Evolutionary conservation across 2,329 filamentous ascomycete genomes (phyloP).

Genomic region (Calcarisporium arbuscula): DNA sequence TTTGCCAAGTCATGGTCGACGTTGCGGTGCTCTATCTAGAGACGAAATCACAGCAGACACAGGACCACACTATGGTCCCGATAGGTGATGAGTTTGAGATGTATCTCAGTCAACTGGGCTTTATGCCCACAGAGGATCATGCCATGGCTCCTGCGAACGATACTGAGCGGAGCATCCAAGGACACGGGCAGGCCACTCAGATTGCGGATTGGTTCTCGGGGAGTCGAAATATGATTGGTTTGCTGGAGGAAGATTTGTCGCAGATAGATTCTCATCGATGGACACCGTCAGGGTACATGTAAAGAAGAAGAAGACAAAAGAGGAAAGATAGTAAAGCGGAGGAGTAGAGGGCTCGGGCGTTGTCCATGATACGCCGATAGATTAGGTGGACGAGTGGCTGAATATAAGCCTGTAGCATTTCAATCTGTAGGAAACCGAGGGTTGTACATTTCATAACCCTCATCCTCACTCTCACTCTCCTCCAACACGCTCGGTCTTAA

Average conservation of each 20-base stretch:
- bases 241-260: conserved; percentile 56
- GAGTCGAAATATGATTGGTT: conserved; percentile 57
- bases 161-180: conserved; percentile 11
- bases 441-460: conserved; percentile 64
- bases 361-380: no score
- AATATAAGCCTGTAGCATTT: conserved; percentile 25
- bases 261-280: conserved; percentile 34
- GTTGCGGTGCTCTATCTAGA: conserved; percentile 58
- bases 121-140: conserved; percentile 41
- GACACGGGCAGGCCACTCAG: conserved; percentile 33
- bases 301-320: no score
- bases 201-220: conserved; percentile 62
- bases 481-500: conserved; percentile 18
- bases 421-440: conserved; percentile 54
- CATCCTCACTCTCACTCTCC: conserved; percentile 63
- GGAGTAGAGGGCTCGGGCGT: no score
- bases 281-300: conserved; percentile 17
- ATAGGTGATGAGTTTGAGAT: conserved; percentile 57
- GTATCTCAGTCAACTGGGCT: conserved; percentile 57
- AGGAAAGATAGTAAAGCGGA: conserved; percentile 6
- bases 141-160: conserved; percentile 17
- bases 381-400: no score
- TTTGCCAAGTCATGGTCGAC: conserved; percentile 55
- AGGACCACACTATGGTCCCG: conserved; percentile 38
- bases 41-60: conserved; percentile 45